These are phyloP conservation scores for Penicillium corylophilum DNA, from an alignment of 2,329 filamentous ascomycete species.

Conservation along the genomic window DNA sequence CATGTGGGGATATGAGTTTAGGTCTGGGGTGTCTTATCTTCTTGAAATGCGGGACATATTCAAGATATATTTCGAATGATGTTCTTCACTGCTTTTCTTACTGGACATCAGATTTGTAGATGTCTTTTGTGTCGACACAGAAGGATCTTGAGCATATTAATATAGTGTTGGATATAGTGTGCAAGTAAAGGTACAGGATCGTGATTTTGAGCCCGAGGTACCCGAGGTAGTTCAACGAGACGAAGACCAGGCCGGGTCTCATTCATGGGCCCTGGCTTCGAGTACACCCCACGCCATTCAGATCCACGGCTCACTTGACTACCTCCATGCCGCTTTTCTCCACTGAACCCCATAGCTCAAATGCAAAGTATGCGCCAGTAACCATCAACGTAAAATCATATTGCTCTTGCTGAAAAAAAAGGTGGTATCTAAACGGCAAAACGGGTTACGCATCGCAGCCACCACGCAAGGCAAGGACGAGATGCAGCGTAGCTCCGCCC, in stretches of 20 bases:
- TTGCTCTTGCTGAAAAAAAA: constrained; percentile 3
- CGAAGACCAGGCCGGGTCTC: neutral
- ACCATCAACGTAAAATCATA: constrained; percentile 2
- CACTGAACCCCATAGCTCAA: neutral
- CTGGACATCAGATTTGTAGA: neutral
- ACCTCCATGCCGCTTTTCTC: neutral
- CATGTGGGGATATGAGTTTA: neutral
- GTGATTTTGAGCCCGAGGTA: neutral
- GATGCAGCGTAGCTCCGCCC: constrained; percentile 87
- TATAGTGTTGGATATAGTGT: neutral
- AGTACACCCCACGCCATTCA: neutral
- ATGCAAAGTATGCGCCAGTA: neutral
- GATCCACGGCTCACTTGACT: neutral
- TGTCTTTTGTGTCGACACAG: neutral
- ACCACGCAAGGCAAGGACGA: constrained; percentile 90
- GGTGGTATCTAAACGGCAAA: constrained; percentile 18
- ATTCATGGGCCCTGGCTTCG: neutral
- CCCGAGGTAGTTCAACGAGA: neutral
- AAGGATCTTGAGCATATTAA: neutral
- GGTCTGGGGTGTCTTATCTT: neutral
- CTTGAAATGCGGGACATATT: neutral
- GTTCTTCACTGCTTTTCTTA: neutral
- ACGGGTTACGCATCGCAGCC: constrained; percentile 46
- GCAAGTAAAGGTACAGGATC: neutral
- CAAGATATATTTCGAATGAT: neutral